These are phyloP conservation scores for Umbelopsis vinacea DNA, from an alignment of 192 early-diverging fungal genomes.

Conservation along the genomic window DNA sequence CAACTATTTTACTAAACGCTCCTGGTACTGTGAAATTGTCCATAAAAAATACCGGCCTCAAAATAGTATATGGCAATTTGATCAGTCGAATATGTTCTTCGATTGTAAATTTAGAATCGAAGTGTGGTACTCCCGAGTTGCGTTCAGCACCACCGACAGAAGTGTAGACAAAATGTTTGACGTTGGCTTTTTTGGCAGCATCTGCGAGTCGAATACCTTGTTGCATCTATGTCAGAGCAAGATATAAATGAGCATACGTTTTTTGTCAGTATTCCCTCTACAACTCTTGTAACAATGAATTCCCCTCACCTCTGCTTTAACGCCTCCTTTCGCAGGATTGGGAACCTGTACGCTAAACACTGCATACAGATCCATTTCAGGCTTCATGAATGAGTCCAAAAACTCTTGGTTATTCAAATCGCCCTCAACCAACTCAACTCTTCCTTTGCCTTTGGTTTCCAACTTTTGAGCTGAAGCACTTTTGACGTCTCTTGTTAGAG, in stretches of 20 bases:
- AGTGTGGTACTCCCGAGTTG: background rate
- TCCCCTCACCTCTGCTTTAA: background rate
- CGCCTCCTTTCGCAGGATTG: background rate
- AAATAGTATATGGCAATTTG: slow-evolving; percentile 5
- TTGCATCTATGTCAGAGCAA: background rate
- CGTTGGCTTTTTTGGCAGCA: slow-evolving; percentile 19
- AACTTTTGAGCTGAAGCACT: background rate
- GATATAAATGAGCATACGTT: background rate
- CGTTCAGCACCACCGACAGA: background rate
- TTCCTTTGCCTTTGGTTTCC: background rate
- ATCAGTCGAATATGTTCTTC: background rate
- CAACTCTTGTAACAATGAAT: background rate
- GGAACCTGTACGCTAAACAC: background rate
- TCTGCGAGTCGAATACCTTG: background rate
- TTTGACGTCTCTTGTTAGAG: background rate
- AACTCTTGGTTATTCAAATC: background rate
- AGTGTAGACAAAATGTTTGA: slow-evolving; percentile 16
- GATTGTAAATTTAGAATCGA: background rate
- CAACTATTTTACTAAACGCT: background rate
- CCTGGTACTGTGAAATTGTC: slow-evolving; percentile 2
- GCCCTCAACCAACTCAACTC: background rate
- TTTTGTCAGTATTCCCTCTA: background rate
- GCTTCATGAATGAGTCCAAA: background rate
- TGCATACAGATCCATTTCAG: background rate
- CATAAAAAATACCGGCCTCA: slow-evolving; percentile 20